Evolutionary conservation across 2,329 filamentous ascomycete genomes (phyloP).

Genomic region (Aspergillus puulaauensis): DNA sequence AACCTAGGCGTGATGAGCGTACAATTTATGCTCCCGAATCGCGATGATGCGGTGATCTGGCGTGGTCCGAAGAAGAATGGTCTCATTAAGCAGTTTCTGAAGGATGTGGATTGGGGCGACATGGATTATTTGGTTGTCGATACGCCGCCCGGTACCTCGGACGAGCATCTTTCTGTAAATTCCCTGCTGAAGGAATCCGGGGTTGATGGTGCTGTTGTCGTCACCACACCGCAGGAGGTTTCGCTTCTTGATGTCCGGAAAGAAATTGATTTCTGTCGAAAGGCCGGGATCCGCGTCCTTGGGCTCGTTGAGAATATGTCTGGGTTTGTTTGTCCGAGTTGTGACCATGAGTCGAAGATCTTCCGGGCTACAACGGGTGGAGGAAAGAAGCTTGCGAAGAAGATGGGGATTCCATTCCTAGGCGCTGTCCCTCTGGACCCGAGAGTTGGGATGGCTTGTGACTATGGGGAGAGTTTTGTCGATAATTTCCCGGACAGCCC

Average conservation of each 20-base stretch:
- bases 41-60: constrained; percentile 97
- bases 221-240: constrained; percentile 95
- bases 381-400: constrained; percentile 73
- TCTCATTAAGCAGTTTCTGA: constrained; percentile 94
- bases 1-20: constrained; percentile 96
- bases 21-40: constrained; percentile 94
- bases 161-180: constrained; percentile 94
- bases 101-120: constrained; percentile 97
- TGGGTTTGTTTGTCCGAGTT: constrained; percentile 93
- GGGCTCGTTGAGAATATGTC: constrained; percentile 98
- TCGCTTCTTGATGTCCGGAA: constrained; percentile 89
- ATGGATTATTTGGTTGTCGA: constrained; percentile 92
- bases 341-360: constrained; percentile 76
- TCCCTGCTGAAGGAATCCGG: constrained; percentile 86
- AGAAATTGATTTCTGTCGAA: constrained; percentile 96
- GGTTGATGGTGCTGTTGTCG: constrained; percentile 87
- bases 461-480: constrained; percentile 96
- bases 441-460: constrained; percentile 91
- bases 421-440: constrained; percentile 90
- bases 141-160: constrained; percentile 90
- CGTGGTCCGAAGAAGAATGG: constrained; percentile 98
- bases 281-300: constrained; percentile 84
- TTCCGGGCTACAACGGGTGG: constrained; percentile 92
- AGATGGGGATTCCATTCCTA: constrained; percentile 85
- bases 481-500: constrained; percentile 92